Percentiles rank a stretch among this genome's conserved stretches.
phyloP scores from a whole-genome alignment of 495 filamentous ascomycete species.

The Lophiotrema nucula region DNA sequence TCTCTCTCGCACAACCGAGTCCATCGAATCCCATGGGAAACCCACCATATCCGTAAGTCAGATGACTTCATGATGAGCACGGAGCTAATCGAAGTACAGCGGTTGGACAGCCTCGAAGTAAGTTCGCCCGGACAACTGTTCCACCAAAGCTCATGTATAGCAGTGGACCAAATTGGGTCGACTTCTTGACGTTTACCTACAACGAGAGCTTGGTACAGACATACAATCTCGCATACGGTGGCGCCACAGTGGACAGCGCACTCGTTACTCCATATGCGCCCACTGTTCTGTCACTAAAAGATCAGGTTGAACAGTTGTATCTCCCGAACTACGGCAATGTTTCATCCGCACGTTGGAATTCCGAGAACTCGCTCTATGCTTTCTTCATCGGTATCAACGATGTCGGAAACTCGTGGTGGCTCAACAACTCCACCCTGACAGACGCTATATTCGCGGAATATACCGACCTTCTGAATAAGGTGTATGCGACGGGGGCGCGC shows the following conservation, averaged over 20 bases:
- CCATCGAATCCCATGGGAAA: conserved; percentile 72
- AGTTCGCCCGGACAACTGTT: conserved; percentile 48
- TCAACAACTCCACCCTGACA: conserved; percentile 49
- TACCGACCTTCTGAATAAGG: conserved; percentile 51
- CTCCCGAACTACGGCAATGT: conserved; percentile 46
- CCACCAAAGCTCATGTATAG: not conserved
- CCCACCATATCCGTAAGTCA: conserved; percentile 56
- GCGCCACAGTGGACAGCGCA: conserved; percentile 64
- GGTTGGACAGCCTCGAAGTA: conserved; percentile 55
- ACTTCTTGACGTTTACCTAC: conserved; percentile 61
- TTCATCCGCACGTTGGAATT: conserved; percentile 57
- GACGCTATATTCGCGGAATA: conserved; percentile 59
- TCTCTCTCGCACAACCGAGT: conserved; percentile 58
- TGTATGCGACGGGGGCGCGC: conserved; percentile 62
- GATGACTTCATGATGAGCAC: not conserved
- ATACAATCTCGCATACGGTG: conserved; percentile 69
- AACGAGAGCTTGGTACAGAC: conserved; percentile 60
- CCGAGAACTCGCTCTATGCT: conserved; percentile 56
- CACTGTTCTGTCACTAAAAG: conserved; percentile 56
- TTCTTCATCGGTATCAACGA: conserved; percentile 83
- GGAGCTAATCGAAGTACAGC: conserved; percentile 17
- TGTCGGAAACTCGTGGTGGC: conserved; percentile 62
- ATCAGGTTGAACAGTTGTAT: conserved; percentile 57
- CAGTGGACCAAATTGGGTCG: conserved; percentile 55
- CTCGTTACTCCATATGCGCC: conserved; percentile 54